Conservation (phyloP, 139 green algal species). For the Mesostigma viride region DNA sequence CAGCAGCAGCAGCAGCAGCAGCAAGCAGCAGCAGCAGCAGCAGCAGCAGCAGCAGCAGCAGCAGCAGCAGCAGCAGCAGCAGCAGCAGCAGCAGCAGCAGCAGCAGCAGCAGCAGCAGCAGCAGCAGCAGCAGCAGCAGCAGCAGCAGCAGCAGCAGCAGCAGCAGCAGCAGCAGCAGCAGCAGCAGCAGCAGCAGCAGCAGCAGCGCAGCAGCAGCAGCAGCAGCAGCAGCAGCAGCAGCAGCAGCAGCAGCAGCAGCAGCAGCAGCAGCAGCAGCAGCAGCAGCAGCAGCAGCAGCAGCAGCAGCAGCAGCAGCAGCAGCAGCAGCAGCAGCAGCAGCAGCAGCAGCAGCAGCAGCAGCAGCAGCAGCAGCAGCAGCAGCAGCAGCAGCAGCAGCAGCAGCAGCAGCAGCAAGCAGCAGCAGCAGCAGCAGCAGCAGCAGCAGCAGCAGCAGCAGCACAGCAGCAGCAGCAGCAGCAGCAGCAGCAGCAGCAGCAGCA, state of each 20-base stretch:
- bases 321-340: background rate
- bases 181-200: background rate
- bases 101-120: background rate
- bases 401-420: no score
- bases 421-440: background rate
- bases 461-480: no score
- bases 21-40: no score
- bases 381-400: background rate
- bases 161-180: background rate
- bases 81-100: background rate
- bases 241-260: background rate
- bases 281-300: conserved; percentile 1
- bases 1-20: no score
- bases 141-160: background rate
- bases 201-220: no score
- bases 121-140: background rate
- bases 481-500: background rate
- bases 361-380: background rate
- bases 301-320: background rate
- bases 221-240: background rate
- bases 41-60: background rate
- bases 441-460: background rate
- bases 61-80: background rate
- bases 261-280: background rate
- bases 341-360: background rate